These are phyloP conservation scores for Lagenaria siceraria DNA, from an alignment of 306 rosid species.

Conservation along the genomic window DNA sequence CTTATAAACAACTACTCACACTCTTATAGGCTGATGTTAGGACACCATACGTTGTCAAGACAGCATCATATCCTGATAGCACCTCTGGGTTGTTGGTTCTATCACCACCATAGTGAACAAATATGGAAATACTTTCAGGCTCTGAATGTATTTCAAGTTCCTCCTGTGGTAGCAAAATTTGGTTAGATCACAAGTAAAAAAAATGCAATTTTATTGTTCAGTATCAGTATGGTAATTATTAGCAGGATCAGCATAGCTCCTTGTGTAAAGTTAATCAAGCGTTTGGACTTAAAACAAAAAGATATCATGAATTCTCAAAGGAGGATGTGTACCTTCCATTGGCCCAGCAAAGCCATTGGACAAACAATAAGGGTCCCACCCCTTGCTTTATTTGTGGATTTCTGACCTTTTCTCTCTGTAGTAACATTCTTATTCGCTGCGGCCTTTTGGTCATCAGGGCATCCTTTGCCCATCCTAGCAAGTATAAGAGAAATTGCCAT, in stretches of 20 bases:
- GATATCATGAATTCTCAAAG: neutral
- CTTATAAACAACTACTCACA: slow-evolving; percentile 26
- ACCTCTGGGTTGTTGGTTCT: slow-evolving; percentile 37
- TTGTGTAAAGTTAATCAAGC: neutral
- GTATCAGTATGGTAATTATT: neutral
- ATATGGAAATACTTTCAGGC: slow-evolving; percentile 43
- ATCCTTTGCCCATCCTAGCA: slow-evolving; percentile 30
- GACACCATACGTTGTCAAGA: slow-evolving; percentile 75
- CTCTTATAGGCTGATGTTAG: slow-evolving; percentile 35
- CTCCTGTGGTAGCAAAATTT: slow-evolving; percentile 38
- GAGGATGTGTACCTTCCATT: slow-evolving; percentile 60
- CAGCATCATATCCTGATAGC: slow-evolving; percentile 55
- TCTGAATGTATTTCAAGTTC: slow-evolving; percentile 74
- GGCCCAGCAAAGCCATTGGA: slow-evolving; percentile 86
- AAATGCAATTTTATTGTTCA: neutral
- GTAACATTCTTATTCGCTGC: slow-evolving; percentile 1
- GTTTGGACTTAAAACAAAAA: neutral
- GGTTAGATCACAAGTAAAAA: neutral
- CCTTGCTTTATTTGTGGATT: slow-evolving; percentile 12
- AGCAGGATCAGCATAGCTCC: neutral
- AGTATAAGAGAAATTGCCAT: slow-evolving; percentile 81
- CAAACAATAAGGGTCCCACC: slow-evolving; percentile 87
- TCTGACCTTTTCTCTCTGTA: slow-evolving; percentile 13
- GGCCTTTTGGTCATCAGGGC: slow-evolving; percentile 12
- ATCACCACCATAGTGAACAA: slow-evolving; percentile 73